These are phyloP conservation scores for Iberis amara DNA, from an alignment of 441 rosid genomes.

Conservation along the genomic window DNA sequence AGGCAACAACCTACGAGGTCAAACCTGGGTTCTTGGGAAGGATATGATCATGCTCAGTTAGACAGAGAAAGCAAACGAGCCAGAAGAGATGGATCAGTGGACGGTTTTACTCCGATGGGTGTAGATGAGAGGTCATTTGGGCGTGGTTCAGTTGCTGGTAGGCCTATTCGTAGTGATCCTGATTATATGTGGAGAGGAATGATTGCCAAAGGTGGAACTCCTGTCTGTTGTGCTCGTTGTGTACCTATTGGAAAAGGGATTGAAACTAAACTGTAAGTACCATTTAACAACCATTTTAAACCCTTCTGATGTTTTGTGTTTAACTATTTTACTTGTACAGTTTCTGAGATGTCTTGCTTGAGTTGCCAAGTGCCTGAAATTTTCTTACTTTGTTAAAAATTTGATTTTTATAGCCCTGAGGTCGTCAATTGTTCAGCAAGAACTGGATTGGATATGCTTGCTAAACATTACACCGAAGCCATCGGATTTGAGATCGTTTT, in stretches of 20 bases:
- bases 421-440: conserved; percentile 96
- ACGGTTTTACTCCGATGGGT: conserved; percentile 51
- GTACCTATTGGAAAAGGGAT: conserved; percentile 59
- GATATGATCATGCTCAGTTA: conserved; percentile 37
- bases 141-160: conserved; percentile 33
- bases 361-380: too few relatives aligned
- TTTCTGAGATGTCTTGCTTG: not conserved
- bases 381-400: too few relatives aligned
- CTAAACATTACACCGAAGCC: conserved; percentile 77
- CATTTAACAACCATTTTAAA: not conserved
- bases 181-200: conserved; percentile 74
- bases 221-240: conserved; percentile 69
- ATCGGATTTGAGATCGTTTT: conserved; percentile 78
- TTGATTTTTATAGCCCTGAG: conserved; percentile 65
- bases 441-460: conserved; percentile 88
- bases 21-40: conserved; percentile 48
- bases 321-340: too few relatives aligned
- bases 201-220: conserved; percentile 81
- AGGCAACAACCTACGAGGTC: conserved; percentile 63
- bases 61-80: conserved; percentile 68
- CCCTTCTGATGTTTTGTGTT: conserved; percentile 5
- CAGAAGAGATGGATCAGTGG: conserved; percentile 37
- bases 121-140: conserved; percentile 51
- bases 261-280: conserved; percentile 60
- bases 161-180: conserved; percentile 31